Conservation (phyloP, 163 green algal genomes). For the Chlamydomonas reinhardtii region DNA sequence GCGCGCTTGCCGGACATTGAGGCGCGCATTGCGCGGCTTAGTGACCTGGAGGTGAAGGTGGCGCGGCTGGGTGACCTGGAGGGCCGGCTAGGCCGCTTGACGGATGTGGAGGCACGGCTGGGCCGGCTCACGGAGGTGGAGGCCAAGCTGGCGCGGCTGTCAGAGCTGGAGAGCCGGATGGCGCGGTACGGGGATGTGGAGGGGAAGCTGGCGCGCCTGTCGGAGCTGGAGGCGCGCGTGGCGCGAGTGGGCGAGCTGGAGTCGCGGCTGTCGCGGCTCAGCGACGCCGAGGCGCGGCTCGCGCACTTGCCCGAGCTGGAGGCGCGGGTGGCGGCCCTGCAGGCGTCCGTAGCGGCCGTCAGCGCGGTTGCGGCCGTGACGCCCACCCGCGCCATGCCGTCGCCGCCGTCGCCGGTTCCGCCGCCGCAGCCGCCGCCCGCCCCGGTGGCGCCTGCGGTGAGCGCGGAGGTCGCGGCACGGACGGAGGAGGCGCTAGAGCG, state of each 20-base stretch:
- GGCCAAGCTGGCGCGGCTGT: neutral
- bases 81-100: neutral
- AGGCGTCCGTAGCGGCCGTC: conserved; percentile 16
- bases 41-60: conserved; percentile 1
- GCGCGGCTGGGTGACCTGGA: conserved; percentile 12
- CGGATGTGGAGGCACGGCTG: neutral
- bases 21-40: conserved; percentile 1
- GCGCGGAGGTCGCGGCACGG: too few species aligned
- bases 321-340: neutral
- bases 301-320: conserved; percentile 28
- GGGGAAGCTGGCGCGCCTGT: neutral
- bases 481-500: conserved; percentile 9
- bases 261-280: neutral
- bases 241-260: conserved; percentile 11
- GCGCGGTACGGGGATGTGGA: neutral
- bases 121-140: neutral
- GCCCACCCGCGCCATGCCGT: too few species aligned
- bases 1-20: conserved; percentile 8
- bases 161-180: conserved; percentile 30
- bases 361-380: neutral
- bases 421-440: neutral
- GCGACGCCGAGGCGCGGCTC: conserved; percentile 6
- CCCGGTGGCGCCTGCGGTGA: neutral
- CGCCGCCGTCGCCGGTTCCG: neutral
- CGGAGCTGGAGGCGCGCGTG: conserved; percentile 15